Evolutionary conservation across 1,284 basidiomycete species (phyloP).

Genomic region (Mycena sp.): DNA sequence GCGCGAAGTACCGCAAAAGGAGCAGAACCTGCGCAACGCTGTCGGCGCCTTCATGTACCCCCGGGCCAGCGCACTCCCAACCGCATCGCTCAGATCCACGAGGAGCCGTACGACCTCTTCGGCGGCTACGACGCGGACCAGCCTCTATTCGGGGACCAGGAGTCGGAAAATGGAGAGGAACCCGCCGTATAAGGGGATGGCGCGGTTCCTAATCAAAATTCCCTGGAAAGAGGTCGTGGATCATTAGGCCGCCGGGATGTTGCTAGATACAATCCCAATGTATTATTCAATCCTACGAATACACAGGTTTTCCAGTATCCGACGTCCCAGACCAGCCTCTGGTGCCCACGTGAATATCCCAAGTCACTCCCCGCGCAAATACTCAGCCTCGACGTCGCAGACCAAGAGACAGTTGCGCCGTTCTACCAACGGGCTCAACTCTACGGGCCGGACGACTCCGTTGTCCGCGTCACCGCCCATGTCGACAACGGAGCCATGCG

Average conservation of each 20-base stretch:
- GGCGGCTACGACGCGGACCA: background rate
- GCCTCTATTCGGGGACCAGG: background rate
- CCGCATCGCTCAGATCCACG: background rate
- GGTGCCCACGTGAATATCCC: too few relatives aligned
- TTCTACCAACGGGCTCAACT: too few relatives aligned
- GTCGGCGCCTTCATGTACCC: background rate
- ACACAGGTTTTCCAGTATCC: background rate
- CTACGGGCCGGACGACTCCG: too few relatives aligned
- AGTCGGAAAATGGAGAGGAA: constrained; percentile 7
- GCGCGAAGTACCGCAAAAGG: background rate
- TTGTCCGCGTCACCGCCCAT: too few relatives aligned
- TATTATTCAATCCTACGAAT: background rate
- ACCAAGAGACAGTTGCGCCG: too few relatives aligned
- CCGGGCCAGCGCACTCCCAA: background rate
- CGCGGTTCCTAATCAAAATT: background rate
- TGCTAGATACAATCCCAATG: background rate
- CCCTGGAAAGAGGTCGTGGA: background rate
- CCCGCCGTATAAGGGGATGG: constrained; percentile 1
- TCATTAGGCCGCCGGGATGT: background rate
- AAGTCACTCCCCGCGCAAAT: background rate
- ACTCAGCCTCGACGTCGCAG: too few relatives aligned
- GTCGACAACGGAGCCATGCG: too few relatives aligned
- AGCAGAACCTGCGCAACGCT: background rate
- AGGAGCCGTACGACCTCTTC: background rate
- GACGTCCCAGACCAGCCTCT: too few relatives aligned